Conservation (phyloP, 1,284 basidiomycete genomes). For the Ustilago esculenta region DNA sequence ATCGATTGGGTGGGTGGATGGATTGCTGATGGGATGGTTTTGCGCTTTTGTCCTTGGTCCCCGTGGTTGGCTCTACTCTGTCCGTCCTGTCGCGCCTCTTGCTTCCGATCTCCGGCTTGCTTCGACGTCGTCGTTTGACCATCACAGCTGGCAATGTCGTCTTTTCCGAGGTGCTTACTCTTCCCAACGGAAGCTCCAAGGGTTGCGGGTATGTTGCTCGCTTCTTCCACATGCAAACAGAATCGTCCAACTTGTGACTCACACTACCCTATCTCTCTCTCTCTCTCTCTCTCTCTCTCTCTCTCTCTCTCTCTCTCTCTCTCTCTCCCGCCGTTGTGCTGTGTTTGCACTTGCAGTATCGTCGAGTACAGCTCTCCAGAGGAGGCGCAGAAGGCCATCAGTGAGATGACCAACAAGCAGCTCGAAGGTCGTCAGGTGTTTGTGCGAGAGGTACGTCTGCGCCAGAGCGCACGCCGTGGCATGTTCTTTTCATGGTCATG, state of each 20-base stretch:
- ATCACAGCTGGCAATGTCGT: constrained; percentile 76
- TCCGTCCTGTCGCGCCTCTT: neutral
- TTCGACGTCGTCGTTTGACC: neutral
- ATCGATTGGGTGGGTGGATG: constrained; percentile 9
- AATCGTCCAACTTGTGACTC: too few relatives aligned
- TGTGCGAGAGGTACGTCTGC: constrained; percentile 82
- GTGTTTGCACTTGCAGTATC: constrained; percentile 37
- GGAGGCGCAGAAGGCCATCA: constrained; percentile 58
- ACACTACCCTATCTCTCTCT: too few relatives aligned
- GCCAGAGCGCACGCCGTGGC: too few relatives aligned
- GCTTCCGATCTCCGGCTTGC: neutral
- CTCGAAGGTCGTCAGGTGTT: constrained; percentile 92
- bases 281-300: neutral
- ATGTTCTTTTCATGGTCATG: too few relatives aligned
- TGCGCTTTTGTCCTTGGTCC: constrained; percentile 29
- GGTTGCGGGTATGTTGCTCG: constrained; percentile 74
- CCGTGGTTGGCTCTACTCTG: constrained; percentile 1
- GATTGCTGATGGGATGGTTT: constrained; percentile 44
- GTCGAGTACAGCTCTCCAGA: constrained; percentile 57
- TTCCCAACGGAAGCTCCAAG: constrained; percentile 94
- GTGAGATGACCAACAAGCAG: constrained; percentile 73
- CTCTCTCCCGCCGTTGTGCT: too few relatives aligned
- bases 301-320: too few relatives aligned
- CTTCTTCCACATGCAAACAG: neutral
- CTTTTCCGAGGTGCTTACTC: constrained; percentile 97